Conservation (phyloP, 768 basidiomycete genomes). For the Rickenella mellea region DNA sequence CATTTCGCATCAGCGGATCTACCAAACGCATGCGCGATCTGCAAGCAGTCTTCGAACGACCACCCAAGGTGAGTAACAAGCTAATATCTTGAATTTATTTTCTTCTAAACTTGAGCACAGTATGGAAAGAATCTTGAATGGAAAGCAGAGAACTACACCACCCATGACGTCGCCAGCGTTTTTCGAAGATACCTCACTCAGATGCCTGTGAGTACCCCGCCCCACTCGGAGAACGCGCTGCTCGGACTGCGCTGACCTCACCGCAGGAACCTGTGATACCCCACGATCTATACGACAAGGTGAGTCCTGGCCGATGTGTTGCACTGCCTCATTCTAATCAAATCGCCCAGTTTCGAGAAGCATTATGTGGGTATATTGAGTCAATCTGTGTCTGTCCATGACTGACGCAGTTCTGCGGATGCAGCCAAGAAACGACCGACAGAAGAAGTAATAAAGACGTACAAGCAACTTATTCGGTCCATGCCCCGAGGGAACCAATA, state of each 20-base stretch:
- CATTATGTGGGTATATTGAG: slow-evolving; percentile 42
- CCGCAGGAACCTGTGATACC: slow-evolving; percentile 90
- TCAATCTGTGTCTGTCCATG: background rate
- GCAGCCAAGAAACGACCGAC: too few relatives aligned
- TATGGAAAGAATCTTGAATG: slow-evolving; percentile 93
- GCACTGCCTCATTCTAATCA: slow-evolving; percentile 4
- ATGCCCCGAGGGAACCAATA: slow-evolving; percentile 90
- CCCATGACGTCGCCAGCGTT: slow-evolving; percentile 95
- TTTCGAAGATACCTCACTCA: slow-evolving; percentile 92
- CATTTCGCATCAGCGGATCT: slow-evolving; percentile 94
- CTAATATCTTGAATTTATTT: background rate
- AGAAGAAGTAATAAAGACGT: slow-evolving; percentile 66
- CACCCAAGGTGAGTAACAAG: slow-evolving; percentile 57
- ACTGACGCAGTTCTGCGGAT: background rate
- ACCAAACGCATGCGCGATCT: slow-evolving; percentile 93
- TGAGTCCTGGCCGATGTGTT: slow-evolving; percentile 30
- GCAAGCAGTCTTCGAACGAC: slow-evolving; percentile 81
- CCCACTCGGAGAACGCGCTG: too few relatives aligned
- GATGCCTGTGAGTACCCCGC: slow-evolving; percentile 70
- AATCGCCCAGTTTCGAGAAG: slow-evolving; percentile 61
- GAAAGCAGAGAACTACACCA: slow-evolving; percentile 77
- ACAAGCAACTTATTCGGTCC: slow-evolving; percentile 73
- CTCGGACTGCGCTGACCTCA: slow-evolving; percentile 7
- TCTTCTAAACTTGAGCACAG: slow-evolving; percentile 27
- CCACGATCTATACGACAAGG: slow-evolving; percentile 76